Evolutionary conservation across 2,329 filamentous ascomycete species (phyloP).

Genomic region (Cercospora citrullina): DNA sequence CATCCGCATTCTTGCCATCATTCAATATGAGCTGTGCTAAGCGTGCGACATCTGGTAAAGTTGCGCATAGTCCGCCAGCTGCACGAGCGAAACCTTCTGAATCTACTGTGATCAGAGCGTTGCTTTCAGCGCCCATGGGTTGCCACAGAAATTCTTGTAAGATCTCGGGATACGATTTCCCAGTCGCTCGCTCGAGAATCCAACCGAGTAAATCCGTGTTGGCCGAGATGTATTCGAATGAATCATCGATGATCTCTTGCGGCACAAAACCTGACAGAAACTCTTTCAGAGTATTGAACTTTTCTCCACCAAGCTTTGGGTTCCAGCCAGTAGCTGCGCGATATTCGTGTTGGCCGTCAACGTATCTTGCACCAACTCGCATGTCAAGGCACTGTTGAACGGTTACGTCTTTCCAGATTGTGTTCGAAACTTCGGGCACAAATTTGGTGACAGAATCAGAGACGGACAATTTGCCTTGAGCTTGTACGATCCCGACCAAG

Average conservation of each 20-base stretch:
- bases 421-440: constrained; percentile 23
- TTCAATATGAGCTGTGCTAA: constrained; percentile 26
- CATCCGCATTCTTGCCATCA: constrained; percentile 8
- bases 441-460: constrained; percentile 25
- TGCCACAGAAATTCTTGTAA: constrained; percentile 29
- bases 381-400: constrained; percentile 31
- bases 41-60: constrained; percentile 28
- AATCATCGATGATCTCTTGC: constrained; percentile 13
- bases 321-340: constrained; percentile 28
- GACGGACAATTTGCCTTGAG: constrained; percentile 25
- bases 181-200: constrained; percentile 29
- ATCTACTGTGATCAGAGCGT: constrained; percentile 28
- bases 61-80: constrained; percentile 29
- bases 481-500: constrained; percentile 26
- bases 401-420: constrained; percentile 24
- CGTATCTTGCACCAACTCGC: constrained; percentile 25
- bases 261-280: constrained; percentile 27
- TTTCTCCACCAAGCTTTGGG: constrained; percentile 17
- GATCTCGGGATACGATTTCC: constrained; percentile 24
- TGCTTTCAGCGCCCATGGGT: constrained; percentile 30
- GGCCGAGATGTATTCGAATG: constrained; percentile 28
- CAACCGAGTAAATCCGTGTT: constrained; percentile 33
- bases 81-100: constrained; percentile 23
- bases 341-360: constrained; percentile 26
- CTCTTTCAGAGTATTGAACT: constrained; percentile 20